These are phyloP conservation scores for Protomyces arabidopsidicola DNA, from an alignment of 1,139 yeast species.

Conservation along the genomic window DNA sequence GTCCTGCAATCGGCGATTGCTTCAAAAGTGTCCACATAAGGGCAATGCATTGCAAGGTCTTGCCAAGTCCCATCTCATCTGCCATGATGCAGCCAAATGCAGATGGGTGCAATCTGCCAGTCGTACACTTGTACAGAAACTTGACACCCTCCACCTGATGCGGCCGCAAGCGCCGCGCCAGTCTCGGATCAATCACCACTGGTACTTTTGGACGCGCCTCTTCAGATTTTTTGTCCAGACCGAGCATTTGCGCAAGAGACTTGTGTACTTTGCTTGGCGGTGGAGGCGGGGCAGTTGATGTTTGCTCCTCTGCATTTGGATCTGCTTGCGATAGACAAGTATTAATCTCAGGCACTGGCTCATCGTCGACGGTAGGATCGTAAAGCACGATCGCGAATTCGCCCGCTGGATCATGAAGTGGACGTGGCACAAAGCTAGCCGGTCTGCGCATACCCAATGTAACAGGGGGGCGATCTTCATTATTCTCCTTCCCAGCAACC, in stretches of 20 bases:
- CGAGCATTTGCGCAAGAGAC: slow-evolving; percentile 75
- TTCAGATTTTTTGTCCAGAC: slow-evolving; percentile 56
- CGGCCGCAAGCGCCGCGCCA: slow-evolving; percentile 81
- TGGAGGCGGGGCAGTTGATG: neutral
- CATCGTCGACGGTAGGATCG: slow-evolving; percentile 82
- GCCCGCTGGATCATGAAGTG: slow-evolving; percentile 86
- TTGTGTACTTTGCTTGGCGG: slow-evolving; percentile 45
- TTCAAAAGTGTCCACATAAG: slow-evolving; percentile 87
- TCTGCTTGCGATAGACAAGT: slow-evolving; percentile 18
- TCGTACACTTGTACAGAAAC: slow-evolving; percentile 80
- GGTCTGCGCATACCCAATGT: slow-evolving; percentile 74
- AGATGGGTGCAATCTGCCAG: slow-evolving; percentile 77
- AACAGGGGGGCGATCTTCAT: slow-evolving; percentile 48
- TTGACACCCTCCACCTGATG: slow-evolving; percentile 96
- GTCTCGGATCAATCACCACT: slow-evolving; percentile 87
- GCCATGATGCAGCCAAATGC: slow-evolving; percentile 99
- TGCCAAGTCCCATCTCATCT: slow-evolving; percentile 98
- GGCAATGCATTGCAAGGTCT: slow-evolving; percentile 87
- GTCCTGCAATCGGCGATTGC: slow-evolving; percentile 82
- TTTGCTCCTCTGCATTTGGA: neutral
- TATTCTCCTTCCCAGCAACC: slow-evolving; percentile 18
- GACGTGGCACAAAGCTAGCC: slow-evolving; percentile 70
- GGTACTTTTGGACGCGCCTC: slow-evolving; percentile 73
- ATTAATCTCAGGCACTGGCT: slow-evolving; percentile 18
- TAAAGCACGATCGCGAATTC: slow-evolving; percentile 92